Conservation (phyloP, 2,329 filamentous ascomycete genomes). For the Hymenoscyphus linearis region DNA sequence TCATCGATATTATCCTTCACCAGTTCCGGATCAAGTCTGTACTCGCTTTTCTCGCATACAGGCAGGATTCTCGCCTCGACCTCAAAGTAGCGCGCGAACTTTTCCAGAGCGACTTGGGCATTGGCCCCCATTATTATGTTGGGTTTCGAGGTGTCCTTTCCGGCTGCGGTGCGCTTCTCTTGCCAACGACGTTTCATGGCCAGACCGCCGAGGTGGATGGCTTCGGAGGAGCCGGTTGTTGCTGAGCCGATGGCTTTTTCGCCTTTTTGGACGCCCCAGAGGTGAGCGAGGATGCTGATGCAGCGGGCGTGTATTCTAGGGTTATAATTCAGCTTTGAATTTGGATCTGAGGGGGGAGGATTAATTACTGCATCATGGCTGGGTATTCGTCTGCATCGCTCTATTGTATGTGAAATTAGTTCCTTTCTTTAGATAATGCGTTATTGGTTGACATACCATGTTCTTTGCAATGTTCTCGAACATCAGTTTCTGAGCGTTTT, state of each 20-base stretch:
- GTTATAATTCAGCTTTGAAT: not conserved
- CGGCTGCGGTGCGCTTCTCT: conserved; percentile 51
- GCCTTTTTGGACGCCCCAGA: conserved; percentile 57
- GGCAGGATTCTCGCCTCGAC: conserved; percentile 62
- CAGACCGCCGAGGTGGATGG: conserved; percentile 63
- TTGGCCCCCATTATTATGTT: conserved; percentile 74
- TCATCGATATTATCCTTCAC: conserved; percentile 66
- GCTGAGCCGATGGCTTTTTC: conserved; percentile 64
- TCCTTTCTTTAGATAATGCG: not conserved
- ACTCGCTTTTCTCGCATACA: conserved; percentile 55
- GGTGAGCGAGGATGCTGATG: conserved; percentile 60
- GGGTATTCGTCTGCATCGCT: conserved; percentile 62
- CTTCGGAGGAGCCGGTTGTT: conserved; percentile 67
- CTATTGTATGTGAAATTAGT: not conserved
- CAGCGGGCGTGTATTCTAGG: conserved; percentile 58
- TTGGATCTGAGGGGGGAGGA: not conserved
- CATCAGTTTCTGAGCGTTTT: conserved; percentile 59
- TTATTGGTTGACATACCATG: conserved; percentile 33
- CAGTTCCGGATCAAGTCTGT: conserved; percentile 56
- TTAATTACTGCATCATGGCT: conserved; percentile 41
- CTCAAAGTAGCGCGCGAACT: conserved; percentile 70
- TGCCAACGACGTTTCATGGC: conserved; percentile 75
- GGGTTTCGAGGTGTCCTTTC: conserved; percentile 58
- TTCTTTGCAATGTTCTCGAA: conserved; percentile 66
- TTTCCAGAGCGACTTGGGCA: conserved; percentile 67